Evolutionary conservation across 306 rosid species (phyloP).

Genomic region (Prinsepia uniflora): DNA sequence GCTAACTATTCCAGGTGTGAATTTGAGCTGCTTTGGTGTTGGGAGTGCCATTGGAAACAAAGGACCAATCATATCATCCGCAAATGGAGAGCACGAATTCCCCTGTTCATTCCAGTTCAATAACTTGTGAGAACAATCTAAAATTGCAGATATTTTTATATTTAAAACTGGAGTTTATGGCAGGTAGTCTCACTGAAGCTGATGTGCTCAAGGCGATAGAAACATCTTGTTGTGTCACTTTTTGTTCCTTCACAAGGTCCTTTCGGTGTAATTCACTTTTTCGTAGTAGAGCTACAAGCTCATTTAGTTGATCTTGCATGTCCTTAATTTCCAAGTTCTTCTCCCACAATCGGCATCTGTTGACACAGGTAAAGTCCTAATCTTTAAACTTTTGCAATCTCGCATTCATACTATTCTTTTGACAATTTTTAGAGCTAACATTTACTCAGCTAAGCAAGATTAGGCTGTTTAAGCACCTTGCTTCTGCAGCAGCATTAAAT

Average conservation of each 20-base stretch:
- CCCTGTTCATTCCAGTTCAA: constrained; percentile 41
- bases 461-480: constrained; percentile 50
- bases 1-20: constrained; percentile 72
- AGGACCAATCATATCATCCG: constrained; percentile 61
- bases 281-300: constrained; percentile 48
- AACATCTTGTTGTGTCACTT: constrained; percentile 44
- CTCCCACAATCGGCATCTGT: constrained; percentile 72
- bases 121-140: constrained; percentile 11
- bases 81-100: constrained; percentile 40
- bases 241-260: constrained; percentile 62
- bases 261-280: constrained; percentile 61
- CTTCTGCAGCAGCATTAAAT: constrained; percentile 55
- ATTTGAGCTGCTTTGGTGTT: constrained; percentile 80
- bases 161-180: constrained; percentile 4
- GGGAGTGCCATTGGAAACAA: constrained; percentile 67
- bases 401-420: neutral
- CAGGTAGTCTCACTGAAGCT: constrained; percentile 41
- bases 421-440: constrained; percentile 6
- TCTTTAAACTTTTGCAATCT: neutral
- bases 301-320: constrained; percentile 64
- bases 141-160: constrained; percentile 7
- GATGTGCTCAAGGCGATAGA: constrained; percentile 44
- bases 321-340: constrained; percentile 61
- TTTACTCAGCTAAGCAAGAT: neutral
- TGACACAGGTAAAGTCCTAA: constrained; percentile 28